A percentile compares a stretch with the other conserved stretches of the same genome.
Evolutionary conservation across 192 early-diverging fungal genomes (phyloP).

Genomic region (Backusella psychrophila): DNA sequence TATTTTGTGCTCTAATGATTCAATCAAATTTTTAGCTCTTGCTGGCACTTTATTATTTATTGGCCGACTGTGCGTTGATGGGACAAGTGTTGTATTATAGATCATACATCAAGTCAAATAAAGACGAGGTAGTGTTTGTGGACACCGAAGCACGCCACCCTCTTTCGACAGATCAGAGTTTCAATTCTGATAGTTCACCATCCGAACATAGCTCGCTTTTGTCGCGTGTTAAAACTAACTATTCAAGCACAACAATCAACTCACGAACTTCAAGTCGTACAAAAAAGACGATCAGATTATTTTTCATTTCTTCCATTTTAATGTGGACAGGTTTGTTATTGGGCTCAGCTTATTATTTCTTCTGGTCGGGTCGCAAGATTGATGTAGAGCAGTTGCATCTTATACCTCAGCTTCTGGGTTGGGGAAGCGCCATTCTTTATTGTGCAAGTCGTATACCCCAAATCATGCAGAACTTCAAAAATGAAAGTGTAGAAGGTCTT

Average conservation of each 20-base stretch:
- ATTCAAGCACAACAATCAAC: neutral
- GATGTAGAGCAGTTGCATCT: slow-evolving; percentile 21
- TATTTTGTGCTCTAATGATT: neutral
- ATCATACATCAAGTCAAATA: neutral
- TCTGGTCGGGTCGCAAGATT: neutral
- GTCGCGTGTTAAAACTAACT: neutral
- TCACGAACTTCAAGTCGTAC: neutral
- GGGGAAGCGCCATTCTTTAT: slow-evolving; percentile 70
- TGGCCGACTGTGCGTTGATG: slow-evolving; percentile 64
- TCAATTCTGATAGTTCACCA: neutral
- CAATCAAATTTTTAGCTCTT: slow-evolving; percentile 16
- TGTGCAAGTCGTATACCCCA: slow-evolving; percentile 75
- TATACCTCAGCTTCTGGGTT: slow-evolving; percentile 71
- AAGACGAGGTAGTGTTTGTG: neutral
- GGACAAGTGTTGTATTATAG: slow-evolving; percentile 66
- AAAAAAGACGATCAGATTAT: neutral
- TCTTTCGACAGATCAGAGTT: neutral
- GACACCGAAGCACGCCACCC: neutral
- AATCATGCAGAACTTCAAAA: slow-evolving; percentile 75
- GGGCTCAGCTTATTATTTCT: neutral
- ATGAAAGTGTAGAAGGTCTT: slow-evolving; percentile 74
- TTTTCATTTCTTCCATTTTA: slow-evolving; percentile 3
- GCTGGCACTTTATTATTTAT: slow-evolving; percentile 69
- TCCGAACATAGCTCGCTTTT: neutral
- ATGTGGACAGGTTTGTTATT: slow-evolving; percentile 1